phyloP scores from a whole-genome alignment of 768 basidiomycete species.

The Cyclocybe cylindracea region DNA sequence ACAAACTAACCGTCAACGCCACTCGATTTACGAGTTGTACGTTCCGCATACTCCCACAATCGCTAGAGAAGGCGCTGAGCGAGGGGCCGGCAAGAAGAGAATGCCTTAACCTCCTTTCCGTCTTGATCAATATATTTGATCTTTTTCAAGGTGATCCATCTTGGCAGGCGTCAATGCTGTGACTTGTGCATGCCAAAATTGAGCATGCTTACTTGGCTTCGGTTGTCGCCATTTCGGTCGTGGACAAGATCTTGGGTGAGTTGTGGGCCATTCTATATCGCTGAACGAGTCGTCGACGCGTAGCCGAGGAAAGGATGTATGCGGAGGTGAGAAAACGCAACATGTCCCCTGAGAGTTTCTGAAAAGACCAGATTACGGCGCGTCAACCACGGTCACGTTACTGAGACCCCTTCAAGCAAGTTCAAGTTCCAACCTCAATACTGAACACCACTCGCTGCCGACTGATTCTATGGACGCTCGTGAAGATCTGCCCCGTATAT shows the following conservation, averaged over 20 bases:
- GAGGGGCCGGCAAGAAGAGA: slow-evolving; percentile 1
- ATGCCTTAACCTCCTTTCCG: slow-evolving; percentile 61
- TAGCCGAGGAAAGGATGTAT: slow-evolving; percentile 1
- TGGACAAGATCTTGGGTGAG: slow-evolving; percentile 53
- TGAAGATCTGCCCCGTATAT: slow-evolving; percentile 51
- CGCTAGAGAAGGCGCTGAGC: slow-evolving; percentile 43
- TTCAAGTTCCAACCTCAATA: no score
- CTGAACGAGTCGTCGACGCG: not conserved
- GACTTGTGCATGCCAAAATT: not conserved
- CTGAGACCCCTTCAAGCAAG: no score
- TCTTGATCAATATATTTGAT: slow-evolving; percentile 79
- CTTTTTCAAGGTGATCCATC: slow-evolving; percentile 86
- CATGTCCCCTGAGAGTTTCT: not conserved
- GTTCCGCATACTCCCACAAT: slow-evolving; percentile 87
- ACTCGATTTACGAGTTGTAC: slow-evolving; percentile 73
- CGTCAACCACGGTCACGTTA: not conserved
- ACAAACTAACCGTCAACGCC: slow-evolving; percentile 72
- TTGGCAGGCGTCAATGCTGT: slow-evolving; percentile 24
- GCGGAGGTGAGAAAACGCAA: not conserved
- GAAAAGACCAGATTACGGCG: not conserved
- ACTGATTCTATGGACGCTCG: slow-evolving; percentile 33
- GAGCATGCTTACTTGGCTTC: slow-evolving; percentile 57
- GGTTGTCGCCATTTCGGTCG: slow-evolving; percentile 47
- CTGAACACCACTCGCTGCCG: no score
- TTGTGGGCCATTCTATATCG: slow-evolving; percentile 15